These are phyloP conservation scores for Shiraia bambusicola DNA, from an alignment of 2,329 filamentous ascomycete species.

Conservation along the genomic window DNA sequence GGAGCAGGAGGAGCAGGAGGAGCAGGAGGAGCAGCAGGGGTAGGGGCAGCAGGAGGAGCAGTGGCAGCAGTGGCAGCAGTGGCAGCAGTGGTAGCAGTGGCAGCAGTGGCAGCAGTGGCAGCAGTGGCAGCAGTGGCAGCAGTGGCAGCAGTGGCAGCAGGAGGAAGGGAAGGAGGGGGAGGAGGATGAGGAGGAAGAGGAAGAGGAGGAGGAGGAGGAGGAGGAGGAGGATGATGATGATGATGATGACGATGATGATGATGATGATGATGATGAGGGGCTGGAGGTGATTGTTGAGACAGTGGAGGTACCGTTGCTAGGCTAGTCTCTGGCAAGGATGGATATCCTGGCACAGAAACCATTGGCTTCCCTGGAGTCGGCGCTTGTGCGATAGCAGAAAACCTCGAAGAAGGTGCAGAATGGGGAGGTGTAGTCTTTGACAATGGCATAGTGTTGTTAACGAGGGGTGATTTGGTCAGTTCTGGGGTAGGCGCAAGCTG, in stretches of 20 bases:
- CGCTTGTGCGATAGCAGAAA: slow-evolving; percentile 38
- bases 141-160: no score
- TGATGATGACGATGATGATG: slow-evolving; percentile 32
- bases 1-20: no score
- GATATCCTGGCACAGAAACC: slow-evolving; percentile 22
- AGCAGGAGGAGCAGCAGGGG: no score
- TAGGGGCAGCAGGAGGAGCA: no score
- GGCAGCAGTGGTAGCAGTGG: no score
- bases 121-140: no score
- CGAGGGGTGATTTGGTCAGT: slow-evolving; percentile 40
- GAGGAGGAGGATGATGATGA: no score
- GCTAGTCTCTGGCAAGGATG: slow-evolving; percentile 29
- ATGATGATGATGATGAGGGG: slow-evolving; percentile 22
- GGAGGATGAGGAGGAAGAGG: no score
- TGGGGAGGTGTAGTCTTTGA: slow-evolving; percentile 45
- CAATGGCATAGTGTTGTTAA: slow-evolving; percentile 23
- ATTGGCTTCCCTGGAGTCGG: slow-evolving; percentile 31
- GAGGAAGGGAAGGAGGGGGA: no score
- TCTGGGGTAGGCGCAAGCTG: slow-evolving; percentile 51
- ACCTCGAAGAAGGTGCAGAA: slow-evolving; percentile 25
- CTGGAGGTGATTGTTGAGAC: slow-evolving; percentile 34
- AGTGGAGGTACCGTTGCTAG: slow-evolving; percentile 31
- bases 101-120: no score
- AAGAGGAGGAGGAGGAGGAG: no score
- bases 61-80: no score